Evolutionary conservation across 2,329 filamentous ascomycete species (phyloP).

Genomic region (Apiospora koreana): DNA sequence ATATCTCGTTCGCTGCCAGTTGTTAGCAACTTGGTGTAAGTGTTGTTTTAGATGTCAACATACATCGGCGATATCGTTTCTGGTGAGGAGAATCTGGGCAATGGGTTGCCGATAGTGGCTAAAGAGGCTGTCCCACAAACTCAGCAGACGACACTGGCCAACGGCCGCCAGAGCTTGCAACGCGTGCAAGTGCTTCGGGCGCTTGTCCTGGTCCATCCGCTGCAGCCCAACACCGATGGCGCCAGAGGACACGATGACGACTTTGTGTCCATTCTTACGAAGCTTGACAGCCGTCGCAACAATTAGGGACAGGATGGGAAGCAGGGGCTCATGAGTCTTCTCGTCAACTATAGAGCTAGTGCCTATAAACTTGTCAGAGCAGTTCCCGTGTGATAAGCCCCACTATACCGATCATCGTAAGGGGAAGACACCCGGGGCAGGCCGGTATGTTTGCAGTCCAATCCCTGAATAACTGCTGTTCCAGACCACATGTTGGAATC

Average conservation of each 20-base stretch:
- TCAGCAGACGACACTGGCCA: conserved; percentile 92
- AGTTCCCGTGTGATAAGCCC: neutral
- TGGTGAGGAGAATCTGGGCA: conserved; percentile 89
- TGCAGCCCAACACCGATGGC: conserved; percentile 93
- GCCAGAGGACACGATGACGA: conserved; percentile 95
- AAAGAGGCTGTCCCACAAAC: conserved; percentile 93
- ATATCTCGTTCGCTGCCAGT: conserved; percentile 77
- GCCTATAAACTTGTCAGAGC: conserved; percentile 53
- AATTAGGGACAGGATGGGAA: conserved; percentile 88
- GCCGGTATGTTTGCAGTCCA: neutral
- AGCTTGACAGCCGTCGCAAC: conserved; percentile 91
- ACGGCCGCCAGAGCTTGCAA: conserved; percentile 94
- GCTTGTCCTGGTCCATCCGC: conserved; percentile 83
- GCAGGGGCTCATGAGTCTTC: conserved; percentile 86
- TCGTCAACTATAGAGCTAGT: conserved; percentile 99
- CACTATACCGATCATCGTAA: neutral
- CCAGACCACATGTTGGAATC: too few species aligned
- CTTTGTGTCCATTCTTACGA: conserved; percentile 86
- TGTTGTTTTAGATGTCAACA: conserved; percentile 29
- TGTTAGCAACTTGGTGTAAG: conserved; percentile 25
- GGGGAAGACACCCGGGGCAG: neutral
- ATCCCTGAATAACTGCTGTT: too few species aligned
- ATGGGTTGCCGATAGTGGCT: conserved; percentile 85
- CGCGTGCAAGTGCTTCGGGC: conserved; percentile 87
- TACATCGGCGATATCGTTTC: conserved; percentile 95